Evolutionary conservation across 768 basidiomycete genomes (phyloP), one percentile per base, ranked within the genome.

Genomic region (Albatrellus ellisii): DNA sequence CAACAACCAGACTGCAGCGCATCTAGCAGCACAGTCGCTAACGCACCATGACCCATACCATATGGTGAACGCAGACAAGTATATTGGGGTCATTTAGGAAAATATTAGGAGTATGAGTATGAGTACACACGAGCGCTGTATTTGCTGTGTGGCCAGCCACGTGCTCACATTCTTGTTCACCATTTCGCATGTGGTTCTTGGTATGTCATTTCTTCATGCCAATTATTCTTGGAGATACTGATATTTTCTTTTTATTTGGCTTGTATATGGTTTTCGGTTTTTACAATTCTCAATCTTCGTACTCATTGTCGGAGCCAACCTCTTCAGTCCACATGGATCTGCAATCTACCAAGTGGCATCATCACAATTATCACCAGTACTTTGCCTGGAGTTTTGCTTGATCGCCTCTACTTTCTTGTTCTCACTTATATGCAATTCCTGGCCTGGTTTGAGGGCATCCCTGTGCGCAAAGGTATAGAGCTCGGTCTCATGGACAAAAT

Each of bases 1-100:
- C 70, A 77, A 90, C 59, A 71, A 76, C 51, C 94, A 97, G 65
- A 85, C 95, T 47, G 83, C 85, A 2, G 91, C 92, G n/a, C 91
- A 97, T 60, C 64, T 97, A 58, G 89, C 85, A 1, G 70, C 72
- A 26, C 78, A 91, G 59, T 65, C 67, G 4, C 62, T 92, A 29
- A 64, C 75, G 4, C 85, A 92, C 59, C 79, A 91, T 54, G 74
- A 77, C 39, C 88, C 87, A 20, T 87, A 86, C 52, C 64, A 73
- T 11, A 95, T 97, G 89, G 68, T 69, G 9, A 65, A 66, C 20
- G 21, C 42, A 7, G 29, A 36, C 21, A 75, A 77, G 38, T 84
- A 78, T 54, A 70, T 80, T 31, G 91, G 94, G 57, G 78, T 92
- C 40, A 70, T 81, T 0, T 91, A 91, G 0, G 68, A 71, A 22